These are phyloP conservation scores for Gaeumannomyces tritici DNA, from an alignment of 2,329 filamentous ascomycete genomes.

Conservation along the genomic window DNA sequence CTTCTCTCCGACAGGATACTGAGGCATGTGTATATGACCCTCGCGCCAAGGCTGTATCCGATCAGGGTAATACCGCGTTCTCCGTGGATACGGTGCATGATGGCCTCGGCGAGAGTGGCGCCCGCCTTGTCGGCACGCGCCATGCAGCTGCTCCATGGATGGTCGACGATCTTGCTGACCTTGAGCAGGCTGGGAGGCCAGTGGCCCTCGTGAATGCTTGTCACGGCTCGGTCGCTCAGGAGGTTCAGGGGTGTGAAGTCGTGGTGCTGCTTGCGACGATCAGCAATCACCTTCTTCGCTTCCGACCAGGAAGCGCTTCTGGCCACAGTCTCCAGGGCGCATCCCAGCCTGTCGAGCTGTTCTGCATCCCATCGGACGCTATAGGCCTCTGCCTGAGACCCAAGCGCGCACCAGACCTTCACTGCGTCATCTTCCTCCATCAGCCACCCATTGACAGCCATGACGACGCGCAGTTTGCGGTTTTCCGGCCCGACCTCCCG, in stretches of 20 bases:
- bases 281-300: constrained; percentile 44
- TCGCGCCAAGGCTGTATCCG: constrained; percentile 73
- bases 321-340: constrained; percentile 66
- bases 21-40: constrained; percentile 77
- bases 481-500: constrained; percentile 44
- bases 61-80: constrained; percentile 73
- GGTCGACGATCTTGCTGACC: constrained; percentile 67
- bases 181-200: constrained; percentile 58
- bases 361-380: constrained; percentile 77
- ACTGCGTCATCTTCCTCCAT: constrained; percentile 62
- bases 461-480: constrained; percentile 67
- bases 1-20: constrained; percentile 69
- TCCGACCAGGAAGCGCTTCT: constrained; percentile 72
- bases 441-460: constrained; percentile 77
- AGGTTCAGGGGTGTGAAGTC: constrained; percentile 7
- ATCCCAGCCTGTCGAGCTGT: constrained; percentile 67
- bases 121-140: constrained; percentile 65
- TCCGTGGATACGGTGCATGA: constrained; percentile 75
- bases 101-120: constrained; percentile 65
- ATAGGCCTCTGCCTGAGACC: constrained; percentile 67
- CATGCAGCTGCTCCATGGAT: constrained; percentile 70
- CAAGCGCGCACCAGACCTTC: constrained; percentile 69
- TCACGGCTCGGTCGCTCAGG: constrained; percentile 29
- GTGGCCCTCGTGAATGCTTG: constrained; percentile 44
- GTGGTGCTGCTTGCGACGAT: constrained; percentile 33